phyloP scores from a whole-genome alignment of 768 basidiomycete species.

The Lactarius sp. region DNA sequence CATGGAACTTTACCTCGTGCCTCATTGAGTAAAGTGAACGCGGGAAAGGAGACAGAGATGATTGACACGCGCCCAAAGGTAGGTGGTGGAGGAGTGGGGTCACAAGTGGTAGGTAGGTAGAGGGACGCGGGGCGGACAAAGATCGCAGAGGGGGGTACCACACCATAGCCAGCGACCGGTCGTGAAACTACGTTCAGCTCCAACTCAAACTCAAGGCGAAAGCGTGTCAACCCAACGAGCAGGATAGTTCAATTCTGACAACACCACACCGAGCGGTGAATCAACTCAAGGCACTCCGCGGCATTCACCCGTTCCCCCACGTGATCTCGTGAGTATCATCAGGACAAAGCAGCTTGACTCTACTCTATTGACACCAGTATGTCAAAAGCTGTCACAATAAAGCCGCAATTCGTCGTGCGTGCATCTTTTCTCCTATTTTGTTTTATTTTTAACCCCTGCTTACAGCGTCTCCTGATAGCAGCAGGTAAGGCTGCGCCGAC shows the following conservation, averaged over 20 bases:
- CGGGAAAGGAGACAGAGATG: conserved; percentile 11
- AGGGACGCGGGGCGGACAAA: neutral
- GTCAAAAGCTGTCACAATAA: conserved; percentile 64
- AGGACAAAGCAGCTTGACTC: too few relatives aligned
- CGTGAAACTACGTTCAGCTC: conserved; percentile 4
- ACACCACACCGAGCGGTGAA: conserved; percentile 9
- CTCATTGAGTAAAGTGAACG: conserved; percentile 22
- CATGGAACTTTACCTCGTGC: conserved; percentile 21
- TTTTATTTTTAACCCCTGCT: conserved; percentile 3
- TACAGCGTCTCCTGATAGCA: conserved; percentile 76
- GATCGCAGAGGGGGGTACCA: neutral
- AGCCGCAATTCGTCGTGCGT: conserved; percentile 74
- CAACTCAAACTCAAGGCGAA: conserved; percentile 18
- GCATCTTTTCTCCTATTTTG: conserved; percentile 7
- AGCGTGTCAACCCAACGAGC: conserved; percentile 17
- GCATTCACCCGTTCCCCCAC: neutral
- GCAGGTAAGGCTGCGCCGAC: conserved; percentile 96
- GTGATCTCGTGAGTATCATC: neutral
- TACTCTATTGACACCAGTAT: conserved; percentile 33
- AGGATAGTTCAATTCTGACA: conserved; percentile 20
- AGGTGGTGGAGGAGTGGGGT: neutral
- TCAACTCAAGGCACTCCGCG: conserved; percentile 19
- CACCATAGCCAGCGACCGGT: conserved; percentile 11
- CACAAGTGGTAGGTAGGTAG: neutral
- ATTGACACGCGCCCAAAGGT: conserved; percentile 4